A percentile compares a stretch with the other conserved stretches of the same genome.
Evolutionary conservation across 129 eudicot genomes (phyloP).

Genomic region (Glebionis coronaria): DNA sequence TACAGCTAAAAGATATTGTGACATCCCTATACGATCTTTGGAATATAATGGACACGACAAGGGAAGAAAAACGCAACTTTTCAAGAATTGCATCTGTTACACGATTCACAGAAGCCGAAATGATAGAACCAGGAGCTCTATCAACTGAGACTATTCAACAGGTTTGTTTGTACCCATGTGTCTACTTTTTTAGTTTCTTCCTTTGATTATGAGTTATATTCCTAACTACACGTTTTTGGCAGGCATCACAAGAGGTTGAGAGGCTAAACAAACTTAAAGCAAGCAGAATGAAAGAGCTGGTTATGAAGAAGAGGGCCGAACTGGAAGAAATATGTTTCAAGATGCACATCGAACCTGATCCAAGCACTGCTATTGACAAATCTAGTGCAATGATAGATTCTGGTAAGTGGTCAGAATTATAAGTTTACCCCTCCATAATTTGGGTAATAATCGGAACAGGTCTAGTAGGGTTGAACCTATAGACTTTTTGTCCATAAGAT

Average conservation of each 20-base stretch:
- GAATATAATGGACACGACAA: conserved; percentile 67
- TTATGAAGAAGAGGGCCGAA: conserved; percentile 64
- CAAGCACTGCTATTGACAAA: conserved; percentile 69
- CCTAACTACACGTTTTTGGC: conserved; percentile 15
- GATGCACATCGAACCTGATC: conserved; percentile 66
- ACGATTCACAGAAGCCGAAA: conserved; percentile 42
- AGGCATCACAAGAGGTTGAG: conserved; percentile 76
- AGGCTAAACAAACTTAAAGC: conserved; percentile 75
- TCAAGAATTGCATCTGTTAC: conserved; percentile 40
- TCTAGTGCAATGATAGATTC: conserved; percentile 83
- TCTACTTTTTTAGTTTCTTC: not conserved
- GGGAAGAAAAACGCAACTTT: conserved; percentile 52
- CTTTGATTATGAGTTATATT: not conserved
- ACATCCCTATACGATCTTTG: conserved; percentile 62
- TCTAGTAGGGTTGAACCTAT: too few relatives aligned
- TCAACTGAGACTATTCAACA: conserved; percentile 58
- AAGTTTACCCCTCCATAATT: too few relatives aligned
- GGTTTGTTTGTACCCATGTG: conserved; percentile 33
- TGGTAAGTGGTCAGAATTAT: conserved; percentile 29
- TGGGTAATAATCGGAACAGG: too few relatives aligned
- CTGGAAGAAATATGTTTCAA: conserved; percentile 64
- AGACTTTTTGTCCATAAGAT: too few relatives aligned
- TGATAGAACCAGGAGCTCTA: conserved; percentile 56
- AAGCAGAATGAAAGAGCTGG: conserved; percentile 72
- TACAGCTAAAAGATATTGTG: conserved; percentile 67